phyloP scores from a whole-genome alignment of 179 eudicot genomes.

The Heliamphora ciliata region DNA sequence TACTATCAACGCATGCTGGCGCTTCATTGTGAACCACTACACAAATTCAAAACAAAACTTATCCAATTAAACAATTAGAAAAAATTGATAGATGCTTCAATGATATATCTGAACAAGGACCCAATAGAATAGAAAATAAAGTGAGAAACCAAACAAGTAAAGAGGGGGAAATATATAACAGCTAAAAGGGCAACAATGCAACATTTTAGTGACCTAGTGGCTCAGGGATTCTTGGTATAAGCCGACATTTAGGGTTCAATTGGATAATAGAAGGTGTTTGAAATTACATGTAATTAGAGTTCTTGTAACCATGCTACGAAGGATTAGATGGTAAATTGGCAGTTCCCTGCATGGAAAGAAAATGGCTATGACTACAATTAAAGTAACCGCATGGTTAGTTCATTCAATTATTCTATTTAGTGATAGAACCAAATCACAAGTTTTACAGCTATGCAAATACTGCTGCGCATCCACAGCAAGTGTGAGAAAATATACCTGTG shows the following conservation, averaged over 20 bases:
- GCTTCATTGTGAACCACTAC: conserved; percentile 99
- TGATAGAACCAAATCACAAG: background rate
- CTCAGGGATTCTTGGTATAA: background rate
- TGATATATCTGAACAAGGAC: background rate
- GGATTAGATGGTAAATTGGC: background rate
- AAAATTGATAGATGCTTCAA: background rate
- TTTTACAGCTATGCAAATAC: background rate
- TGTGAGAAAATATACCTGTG: conserved; percentile 54
- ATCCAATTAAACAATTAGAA: background rate
- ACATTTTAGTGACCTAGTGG: background rate
- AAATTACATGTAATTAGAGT: background rate
- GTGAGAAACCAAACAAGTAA: background rate
- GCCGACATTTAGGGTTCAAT: background rate
- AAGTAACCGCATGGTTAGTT: background rate
- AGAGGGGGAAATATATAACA: background rate
- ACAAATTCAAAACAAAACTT: conserved; percentile 9
- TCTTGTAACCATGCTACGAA: background rate
- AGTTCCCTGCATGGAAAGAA: background rate
- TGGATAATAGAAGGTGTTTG: background rate
- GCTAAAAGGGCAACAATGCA: background rate
- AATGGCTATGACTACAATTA: background rate
- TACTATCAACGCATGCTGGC: conserved; percentile 74
- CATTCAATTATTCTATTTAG: background rate
- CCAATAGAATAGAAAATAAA: background rate
- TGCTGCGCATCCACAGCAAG: background rate